A percentile compares a stretch with the other conserved stretches of the same genome.
Evolutionary conservation across 2,329 filamentous ascomycete genomes (phyloP).

Genomic region (Colletotrichum cordylinicola): DNA sequence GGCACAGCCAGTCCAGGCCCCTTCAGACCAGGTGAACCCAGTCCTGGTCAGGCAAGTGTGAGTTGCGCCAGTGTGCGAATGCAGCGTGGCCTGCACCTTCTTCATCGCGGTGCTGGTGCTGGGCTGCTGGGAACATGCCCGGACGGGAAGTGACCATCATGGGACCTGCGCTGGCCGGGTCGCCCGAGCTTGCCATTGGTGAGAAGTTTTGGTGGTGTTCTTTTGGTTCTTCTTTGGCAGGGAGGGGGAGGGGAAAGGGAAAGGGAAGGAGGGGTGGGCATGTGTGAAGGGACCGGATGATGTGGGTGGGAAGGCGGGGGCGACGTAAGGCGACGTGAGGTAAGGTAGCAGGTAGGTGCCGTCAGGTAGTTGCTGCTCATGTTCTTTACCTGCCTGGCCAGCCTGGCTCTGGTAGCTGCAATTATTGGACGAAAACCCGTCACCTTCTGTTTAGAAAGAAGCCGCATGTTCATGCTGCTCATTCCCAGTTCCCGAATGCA

Average conservation of each 20-base stretch:
- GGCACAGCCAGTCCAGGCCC: slow-evolving; percentile 14
- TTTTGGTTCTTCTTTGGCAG: neutral
- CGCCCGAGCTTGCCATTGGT: slow-evolving; percentile 11
- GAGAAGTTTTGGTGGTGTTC: neutral
- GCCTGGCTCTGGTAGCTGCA: neutral
- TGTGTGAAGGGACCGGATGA: neutral
- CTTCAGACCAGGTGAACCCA: slow-evolving; percentile 5
- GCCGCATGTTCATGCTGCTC: neutral
- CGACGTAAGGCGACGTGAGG: neutral
- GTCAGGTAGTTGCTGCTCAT: neutral
- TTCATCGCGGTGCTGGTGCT: neutral
- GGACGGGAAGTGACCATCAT: slow-evolving; percentile 8
- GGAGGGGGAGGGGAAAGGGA: neutral
- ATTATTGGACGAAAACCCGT: neutral
- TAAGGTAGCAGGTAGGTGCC: neutral
- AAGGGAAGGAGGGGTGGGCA: neutral
- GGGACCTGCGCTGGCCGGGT: slow-evolving; percentile 10
- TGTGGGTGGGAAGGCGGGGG: neutral
- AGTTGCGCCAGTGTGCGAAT: neutral
- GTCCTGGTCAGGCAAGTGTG: neutral
- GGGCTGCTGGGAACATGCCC: slow-evolving; percentile 13
- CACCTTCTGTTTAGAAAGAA: neutral
- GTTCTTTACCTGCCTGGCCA: neutral
- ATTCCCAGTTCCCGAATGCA: neutral
- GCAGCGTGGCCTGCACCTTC: neutral